Conservation (phyloP, 2,329 filamentous ascomycete species). For the Paraphoma sp. region DNA sequence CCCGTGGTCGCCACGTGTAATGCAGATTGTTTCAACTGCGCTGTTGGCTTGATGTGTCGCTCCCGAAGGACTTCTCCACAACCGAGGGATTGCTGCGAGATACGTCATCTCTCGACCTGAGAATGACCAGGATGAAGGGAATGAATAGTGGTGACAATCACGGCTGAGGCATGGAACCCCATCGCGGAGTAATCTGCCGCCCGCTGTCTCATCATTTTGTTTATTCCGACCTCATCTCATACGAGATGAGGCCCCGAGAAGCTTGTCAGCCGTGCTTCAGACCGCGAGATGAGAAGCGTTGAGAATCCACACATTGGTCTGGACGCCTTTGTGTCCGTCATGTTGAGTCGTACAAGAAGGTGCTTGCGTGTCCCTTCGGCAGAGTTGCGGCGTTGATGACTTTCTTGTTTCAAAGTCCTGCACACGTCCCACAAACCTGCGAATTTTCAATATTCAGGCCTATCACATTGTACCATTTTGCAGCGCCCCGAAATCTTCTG, state of each 20-base stretch:
- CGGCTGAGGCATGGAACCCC: slow-evolving; percentile 19
- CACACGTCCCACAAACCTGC: slow-evolving; percentile 1
- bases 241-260: slow-evolving; percentile 26
- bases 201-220: slow-evolving; percentile 22
- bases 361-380: slow-evolving; percentile 11
- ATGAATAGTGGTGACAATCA: slow-evolving; percentile 17
- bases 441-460: not conserved
- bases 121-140: slow-evolving; percentile 8
- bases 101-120: slow-evolving; percentile 29
- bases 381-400: slow-evolving; percentile 4
- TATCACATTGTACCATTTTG: not conserved
- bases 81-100: not conserved
- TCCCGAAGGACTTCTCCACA: not conserved
- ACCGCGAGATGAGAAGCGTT: slow-evolving; percentile 6
- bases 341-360: slow-evolving; percentile 8
- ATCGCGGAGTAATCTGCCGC: slow-evolving; percentile 19
- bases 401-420: not conserved
- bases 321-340: slow-evolving; percentile 10
- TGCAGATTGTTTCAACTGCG: slow-evolving; percentile 7
- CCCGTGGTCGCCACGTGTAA: slow-evolving; percentile 18
- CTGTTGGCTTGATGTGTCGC: slow-evolving; percentile 5
- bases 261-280: slow-evolving; percentile 15
- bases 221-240: slow-evolving; percentile 27
- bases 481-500: not conserved
- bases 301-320: not conserved